Conservation (phyloP, 2,329 filamentous ascomycete species). For the Alternaria alternata region DNA sequence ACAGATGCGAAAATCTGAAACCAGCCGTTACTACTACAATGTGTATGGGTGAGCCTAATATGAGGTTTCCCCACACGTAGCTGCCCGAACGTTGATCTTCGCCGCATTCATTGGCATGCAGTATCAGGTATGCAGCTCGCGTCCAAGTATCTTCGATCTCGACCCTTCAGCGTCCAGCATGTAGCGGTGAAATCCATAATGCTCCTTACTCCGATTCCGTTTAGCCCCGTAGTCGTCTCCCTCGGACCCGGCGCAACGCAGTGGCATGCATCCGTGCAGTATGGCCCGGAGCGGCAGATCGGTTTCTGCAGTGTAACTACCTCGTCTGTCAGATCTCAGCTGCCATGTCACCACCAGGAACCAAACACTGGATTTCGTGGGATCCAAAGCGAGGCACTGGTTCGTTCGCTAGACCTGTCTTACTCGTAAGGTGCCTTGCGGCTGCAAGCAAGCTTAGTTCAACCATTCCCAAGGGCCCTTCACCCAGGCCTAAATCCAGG, state of each 20-base stretch:
- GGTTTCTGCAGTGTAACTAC: slow-evolving; percentile 2
- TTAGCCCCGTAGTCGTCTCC: not conserved
- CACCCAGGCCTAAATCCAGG: not conserved
- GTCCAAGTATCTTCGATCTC: not conserved
- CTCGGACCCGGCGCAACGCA: not conserved
- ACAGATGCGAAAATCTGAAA: slow-evolving; percentile 8
- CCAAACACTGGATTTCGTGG: slow-evolving; percentile 8
- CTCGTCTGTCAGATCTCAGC: slow-evolving; percentile 6
- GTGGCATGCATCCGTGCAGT: slow-evolving; percentile 7
- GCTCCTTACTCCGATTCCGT: not conserved
- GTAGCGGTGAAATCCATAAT: not conserved
- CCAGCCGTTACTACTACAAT: not conserved
- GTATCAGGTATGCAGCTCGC: slow-evolving; percentile 4
- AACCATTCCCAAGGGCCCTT: slow-evolving; percentile 12
- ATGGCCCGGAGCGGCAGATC: slow-evolving; percentile 19
- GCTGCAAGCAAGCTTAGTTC: slow-evolving; percentile 27
- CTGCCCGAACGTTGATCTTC: slow-evolving; percentile 13
- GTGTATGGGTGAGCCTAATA: not conserved
- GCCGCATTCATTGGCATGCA: not conserved
- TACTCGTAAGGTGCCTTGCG: slow-evolving; percentile 17
- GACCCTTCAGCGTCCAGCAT: not conserved
- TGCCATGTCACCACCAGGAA: slow-evolving; percentile 14
- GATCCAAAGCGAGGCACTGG: slow-evolving; percentile 12
- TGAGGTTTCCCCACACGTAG: slow-evolving; percentile 3
- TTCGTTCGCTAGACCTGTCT: slow-evolving; percentile 25